Percentiles rank a stretch among this genome's conserved stretches.
Evolutionary conservation across 495 filamentous ascomycete species (phyloP).

Genomic region (Talaromyces nanjingensis): DNA sequence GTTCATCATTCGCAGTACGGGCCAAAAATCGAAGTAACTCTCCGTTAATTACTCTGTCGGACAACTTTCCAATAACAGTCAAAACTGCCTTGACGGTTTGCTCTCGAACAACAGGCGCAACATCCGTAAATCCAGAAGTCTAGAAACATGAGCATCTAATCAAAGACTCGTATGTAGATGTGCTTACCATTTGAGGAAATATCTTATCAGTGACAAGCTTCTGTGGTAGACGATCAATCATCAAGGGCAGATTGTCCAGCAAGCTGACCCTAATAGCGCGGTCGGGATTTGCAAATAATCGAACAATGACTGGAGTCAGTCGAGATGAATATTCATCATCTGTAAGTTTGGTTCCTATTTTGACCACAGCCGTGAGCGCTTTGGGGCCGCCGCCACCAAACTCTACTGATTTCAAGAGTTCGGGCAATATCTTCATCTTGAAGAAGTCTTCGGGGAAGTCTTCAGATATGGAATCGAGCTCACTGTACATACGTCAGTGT

Average conservation of each 20-base stretch:
- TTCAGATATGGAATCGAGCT: conserved; percentile 78
- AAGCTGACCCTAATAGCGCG: conserved; percentile 87
- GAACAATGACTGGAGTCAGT: conserved; percentile 78
- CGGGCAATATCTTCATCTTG: conserved; percentile 92
- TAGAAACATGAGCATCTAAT: conserved; percentile 19
- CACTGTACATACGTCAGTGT: conserved; percentile 36
- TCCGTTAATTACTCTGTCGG: conserved; percentile 87
- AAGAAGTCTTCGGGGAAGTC: conserved; percentile 97
- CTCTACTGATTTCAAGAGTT: conserved; percentile 93
- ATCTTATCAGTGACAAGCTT: conserved; percentile 94
- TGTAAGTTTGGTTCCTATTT: conserved; percentile 78
- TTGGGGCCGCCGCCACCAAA: conserved; percentile 95
- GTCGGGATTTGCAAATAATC: conserved; percentile 86
- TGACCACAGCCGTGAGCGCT: conserved; percentile 79
- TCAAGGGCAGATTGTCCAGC: conserved; percentile 77
- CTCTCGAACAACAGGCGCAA: conserved; percentile 85
- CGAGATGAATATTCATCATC: conserved; percentile 83
- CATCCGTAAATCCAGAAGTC: conserved; percentile 88
- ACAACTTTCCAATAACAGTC: conserved; percentile 77
- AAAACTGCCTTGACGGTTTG: conserved; percentile 93
- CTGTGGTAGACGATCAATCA: conserved; percentile 86
- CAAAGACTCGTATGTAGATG: conserved; percentile 7
- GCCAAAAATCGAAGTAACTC: conserved; percentile 86
- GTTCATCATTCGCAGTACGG: conserved; percentile 95
- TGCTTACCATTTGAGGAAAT: conserved; percentile 78